Evolutionary conservation across 805 yeast genomes (phyloP), one percentile per base, ranked within the genome.

Genomic region (Starmera caribaea): DNA sequence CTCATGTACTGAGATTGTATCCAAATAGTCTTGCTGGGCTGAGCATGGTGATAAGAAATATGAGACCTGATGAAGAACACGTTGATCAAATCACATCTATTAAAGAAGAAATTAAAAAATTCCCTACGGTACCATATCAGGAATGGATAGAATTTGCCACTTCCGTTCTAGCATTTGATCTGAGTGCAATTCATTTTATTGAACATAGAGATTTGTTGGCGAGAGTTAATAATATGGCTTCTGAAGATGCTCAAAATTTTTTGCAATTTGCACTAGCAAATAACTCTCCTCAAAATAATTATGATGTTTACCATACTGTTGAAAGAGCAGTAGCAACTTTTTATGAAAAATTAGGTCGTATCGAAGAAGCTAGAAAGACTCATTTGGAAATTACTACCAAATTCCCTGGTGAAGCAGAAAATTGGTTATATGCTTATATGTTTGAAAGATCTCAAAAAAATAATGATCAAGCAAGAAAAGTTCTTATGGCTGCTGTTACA

Each of bases 341-440:
- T 1, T 57, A 56, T 37, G 66, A 63, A 27, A 43, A 47, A 3
- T 32, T 58, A 5, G 64, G 53, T 1, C 57, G 59, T 17, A 13
- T 51, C 1, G 63, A 54, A 1, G 40, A 41, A 14, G 69, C 69
- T 0, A 41, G 59, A 17, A 37, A 39, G 4, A 32, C 53, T 5
- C 45, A 63, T 37, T 39, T 49, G 4, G 34, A 34, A 16, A 38
- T 69, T 27, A 40, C 67, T 1, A 39, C 46, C 3, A 46, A 42
- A 2, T 65, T 57, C 38, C 39, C 50, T 0, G 38, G 47, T 3
- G 71, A 73, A 46, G 54, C 64, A 26, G 74, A 69, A 27, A 57
- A 67, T 8, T 77, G 81, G 81, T 38, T 74, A 2, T 59, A 55
- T 36, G 64, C 67, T 5, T 53, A 58, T 35, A 55, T 62, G 5